A percentile compares a stretch with the other conserved stretches of the same genome.
Evolutionary conservation across 2,329 filamentous ascomycete species (phyloP).

Genomic region (Metarhizium anisopliae): DNA sequence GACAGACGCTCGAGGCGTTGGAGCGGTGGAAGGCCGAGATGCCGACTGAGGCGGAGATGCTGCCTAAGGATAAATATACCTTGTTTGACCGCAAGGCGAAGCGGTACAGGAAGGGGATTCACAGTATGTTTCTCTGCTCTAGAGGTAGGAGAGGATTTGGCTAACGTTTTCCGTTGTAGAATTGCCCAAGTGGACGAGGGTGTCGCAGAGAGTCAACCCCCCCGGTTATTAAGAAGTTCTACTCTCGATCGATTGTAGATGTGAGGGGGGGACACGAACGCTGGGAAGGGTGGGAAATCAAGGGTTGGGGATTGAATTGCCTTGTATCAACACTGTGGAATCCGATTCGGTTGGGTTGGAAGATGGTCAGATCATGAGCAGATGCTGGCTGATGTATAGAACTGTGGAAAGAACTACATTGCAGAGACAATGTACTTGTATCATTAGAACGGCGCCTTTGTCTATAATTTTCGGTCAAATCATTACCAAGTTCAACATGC

Average conservation of each 20-base stretch:
- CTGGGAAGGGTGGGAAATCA: background rate
- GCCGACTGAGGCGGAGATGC: constrained; percentile 92
- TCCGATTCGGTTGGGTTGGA: no score
- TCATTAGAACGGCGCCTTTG: background rate
- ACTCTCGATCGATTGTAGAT: background rate
- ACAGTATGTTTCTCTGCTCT: constrained; percentile 57
- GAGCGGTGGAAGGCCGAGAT: constrained; percentile 92
- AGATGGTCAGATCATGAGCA: background rate
- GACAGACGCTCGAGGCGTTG: constrained; percentile 64
- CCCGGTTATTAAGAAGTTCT: constrained; percentile 65
- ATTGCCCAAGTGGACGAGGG: constrained; percentile 86
- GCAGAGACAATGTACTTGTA: background rate
- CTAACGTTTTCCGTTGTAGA: constrained; percentile 36
- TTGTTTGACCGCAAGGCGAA: constrained; percentile 96
- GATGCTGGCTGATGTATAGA: background rate
- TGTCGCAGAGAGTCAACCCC: constrained; percentile 88
- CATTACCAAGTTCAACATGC: background rate
- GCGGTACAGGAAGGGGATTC: constrained; percentile 92
- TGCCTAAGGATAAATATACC: constrained; percentile 94
- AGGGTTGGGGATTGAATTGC: constrained; percentile 1
- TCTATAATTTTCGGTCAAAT: background rate
- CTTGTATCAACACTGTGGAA: no score
- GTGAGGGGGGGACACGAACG: background rate
- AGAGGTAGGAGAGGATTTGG: background rate
- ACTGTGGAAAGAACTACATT: background rate